These are phyloP conservation scores for Pezicula carpinea DNA, from an alignment of 2,329 filamentous ascomycete genomes.

Conservation along the genomic window DNA sequence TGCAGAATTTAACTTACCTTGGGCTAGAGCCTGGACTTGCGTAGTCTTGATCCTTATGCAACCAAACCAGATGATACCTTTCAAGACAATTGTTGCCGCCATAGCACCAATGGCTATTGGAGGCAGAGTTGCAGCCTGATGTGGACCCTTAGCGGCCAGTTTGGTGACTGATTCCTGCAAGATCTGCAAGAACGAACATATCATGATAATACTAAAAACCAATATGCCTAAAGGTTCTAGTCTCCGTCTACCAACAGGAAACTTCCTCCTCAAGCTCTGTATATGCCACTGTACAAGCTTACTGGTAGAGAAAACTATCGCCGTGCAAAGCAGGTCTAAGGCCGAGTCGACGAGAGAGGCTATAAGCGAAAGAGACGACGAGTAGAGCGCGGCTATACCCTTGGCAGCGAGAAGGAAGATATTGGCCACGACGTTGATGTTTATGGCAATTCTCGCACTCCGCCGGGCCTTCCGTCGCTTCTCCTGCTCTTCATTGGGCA, in stretches of 20 bases:
- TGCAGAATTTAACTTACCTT: slow-evolving; percentile 26
- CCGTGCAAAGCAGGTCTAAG: slow-evolving; percentile 53
- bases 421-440: slow-evolving; percentile 54
- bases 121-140: slow-evolving; percentile 40
- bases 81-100: slow-evolving; percentile 49
- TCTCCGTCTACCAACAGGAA: slow-evolving; percentile 49
- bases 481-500: slow-evolving; percentile 50
- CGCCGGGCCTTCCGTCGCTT: slow-evolving; percentile 40
- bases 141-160: slow-evolving; percentile 39
- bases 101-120: slow-evolving; percentile 49
- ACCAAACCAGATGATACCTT: slow-evolving; percentile 53
- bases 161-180: slow-evolving; percentile 53
- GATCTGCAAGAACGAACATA: slow-evolving; percentile 56
- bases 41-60: slow-evolving; percentile 54
- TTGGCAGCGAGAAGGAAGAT: slow-evolving; percentile 51
- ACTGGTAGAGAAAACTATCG: slow-evolving; percentile 55
- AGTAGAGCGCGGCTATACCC: slow-evolving; percentile 44
- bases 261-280: slow-evolving; percentile 41
- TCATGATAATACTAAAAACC: slow-evolving; percentile 57
- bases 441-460: slow-evolving; percentile 52
- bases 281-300: slow-evolving; percentile 52
- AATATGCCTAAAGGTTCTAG: slow-evolving; percentile 56
- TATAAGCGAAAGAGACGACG: slow-evolving; percentile 53
- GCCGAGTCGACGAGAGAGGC: slow-evolving; percentile 56
- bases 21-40: slow-evolving; percentile 54